Percentiles rank a stretch among this genome's conserved stretches.
phyloP scores from a whole-genome alignment of 768 basidiomycete genomes.

The Hericium coralloides region DNA sequence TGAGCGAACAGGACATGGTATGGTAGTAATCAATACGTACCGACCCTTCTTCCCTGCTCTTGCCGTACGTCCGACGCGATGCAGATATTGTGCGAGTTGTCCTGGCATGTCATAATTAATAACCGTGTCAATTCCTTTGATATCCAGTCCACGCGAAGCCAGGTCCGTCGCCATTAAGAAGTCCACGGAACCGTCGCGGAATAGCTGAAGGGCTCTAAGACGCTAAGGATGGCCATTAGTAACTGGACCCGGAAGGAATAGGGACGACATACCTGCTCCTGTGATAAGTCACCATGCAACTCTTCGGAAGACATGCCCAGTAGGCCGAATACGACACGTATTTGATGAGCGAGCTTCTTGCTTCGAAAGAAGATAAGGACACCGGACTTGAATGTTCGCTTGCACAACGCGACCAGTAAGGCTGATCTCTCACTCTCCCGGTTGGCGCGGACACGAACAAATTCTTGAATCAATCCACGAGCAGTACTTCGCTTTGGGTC shows the following conservation, averaged over 20 bases:
- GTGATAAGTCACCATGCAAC: conserved; percentile 89
- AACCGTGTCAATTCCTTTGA: conserved; percentile 95
- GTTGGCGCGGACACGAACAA: conserved; percentile 80
- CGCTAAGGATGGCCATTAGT: conserved; percentile 41
- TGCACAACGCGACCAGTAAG: conserved; percentile 75
- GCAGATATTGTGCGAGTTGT: conserved; percentile 87
- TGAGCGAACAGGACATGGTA: background rate
- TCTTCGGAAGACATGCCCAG: conserved; percentile 88
- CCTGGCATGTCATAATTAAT: conserved; percentile 99
- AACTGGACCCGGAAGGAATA: conserved; percentile 8
- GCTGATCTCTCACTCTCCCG: conserved; percentile 72
- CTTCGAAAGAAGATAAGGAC: conserved; percentile 93
- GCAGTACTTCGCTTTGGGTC: conserved; percentile 89
- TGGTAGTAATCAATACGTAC: conserved; percentile 33
- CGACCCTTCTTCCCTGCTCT: conserved; percentile 90
- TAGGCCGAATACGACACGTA: conserved; percentile 87
- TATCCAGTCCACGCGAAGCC: conserved; percentile 91
- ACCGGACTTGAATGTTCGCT: conserved; percentile 72
- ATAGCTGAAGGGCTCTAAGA: conserved; percentile 74
- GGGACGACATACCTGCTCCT: conserved; percentile 68
- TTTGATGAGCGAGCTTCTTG: conserved; percentile 95
- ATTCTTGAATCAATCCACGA: conserved; percentile 84
- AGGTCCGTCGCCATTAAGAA: conserved; percentile 95
- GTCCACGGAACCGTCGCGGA: conserved; percentile 82
- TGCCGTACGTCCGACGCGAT: conserved; percentile 95